Evolutionary conservation across 768 basidiomycete genomes (phyloP).

Genomic region (Rhizopogon roseolus): DNA sequence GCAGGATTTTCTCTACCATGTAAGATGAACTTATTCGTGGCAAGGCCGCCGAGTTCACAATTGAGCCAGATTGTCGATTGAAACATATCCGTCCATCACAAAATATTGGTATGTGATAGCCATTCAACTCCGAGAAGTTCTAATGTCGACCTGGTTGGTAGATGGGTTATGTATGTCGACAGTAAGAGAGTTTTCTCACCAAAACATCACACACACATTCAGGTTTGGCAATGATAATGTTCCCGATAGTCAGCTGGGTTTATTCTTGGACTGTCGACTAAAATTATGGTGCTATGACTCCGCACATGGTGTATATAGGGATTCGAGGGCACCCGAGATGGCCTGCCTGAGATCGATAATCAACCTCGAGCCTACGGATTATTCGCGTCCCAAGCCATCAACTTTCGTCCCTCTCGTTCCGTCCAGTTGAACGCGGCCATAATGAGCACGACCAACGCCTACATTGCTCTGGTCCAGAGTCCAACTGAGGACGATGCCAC

Average conservation of each 20-base stretch:
- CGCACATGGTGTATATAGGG: not conserved
- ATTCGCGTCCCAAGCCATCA: not conserved
- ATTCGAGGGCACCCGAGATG: not conserved
- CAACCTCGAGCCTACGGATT: not conserved
- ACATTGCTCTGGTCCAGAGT: not conserved
- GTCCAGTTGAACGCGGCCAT: not conserved
- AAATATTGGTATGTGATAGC: not conserved
- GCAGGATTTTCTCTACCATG: not conserved
- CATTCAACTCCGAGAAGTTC: not conserved
- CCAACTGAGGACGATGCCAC: not conserved
- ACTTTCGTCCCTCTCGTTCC: not conserved
- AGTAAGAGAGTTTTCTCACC: not conserved
- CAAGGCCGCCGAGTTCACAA: not conserved
- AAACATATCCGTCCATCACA: not conserved
- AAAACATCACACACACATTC: not conserved
- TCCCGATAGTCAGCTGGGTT: not conserved
- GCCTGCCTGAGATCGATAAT: not conserved
- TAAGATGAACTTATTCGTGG: not conserved
- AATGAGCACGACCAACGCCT: not conserved
- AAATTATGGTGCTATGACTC: not conserved
- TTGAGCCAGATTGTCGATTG: not conserved
- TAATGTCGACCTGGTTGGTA: not conserved
- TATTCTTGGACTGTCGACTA: not conserved
- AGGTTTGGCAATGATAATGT: not conserved
- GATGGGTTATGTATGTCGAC: not conserved